Base-by-base conservation (phyloP, 2,329 filamentous ascomycete genomes). In the Apiospora aurea region DNA sequence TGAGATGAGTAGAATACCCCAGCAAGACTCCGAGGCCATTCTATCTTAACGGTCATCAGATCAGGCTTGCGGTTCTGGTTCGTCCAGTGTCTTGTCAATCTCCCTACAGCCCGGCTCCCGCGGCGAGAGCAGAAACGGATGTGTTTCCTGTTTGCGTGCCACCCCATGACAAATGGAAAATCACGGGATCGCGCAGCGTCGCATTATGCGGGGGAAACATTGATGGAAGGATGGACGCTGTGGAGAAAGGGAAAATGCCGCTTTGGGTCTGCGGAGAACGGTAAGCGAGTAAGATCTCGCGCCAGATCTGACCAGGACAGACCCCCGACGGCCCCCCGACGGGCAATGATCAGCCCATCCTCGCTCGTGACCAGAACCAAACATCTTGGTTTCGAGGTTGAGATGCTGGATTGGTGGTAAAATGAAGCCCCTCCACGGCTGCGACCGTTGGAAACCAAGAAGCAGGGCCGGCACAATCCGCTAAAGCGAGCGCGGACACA, bases 341-440 rank as follows among this genome's bases (percentile, higher is more conserved):
- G 10, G 51, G 51, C 26, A 29, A n/a, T 64, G 57, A 64, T 64
- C 57, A 47, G 46, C 46, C 57, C 57, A 64, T 16, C 18, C n/a
- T 64, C 34, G 41, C 57, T 64, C 34, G 57, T 64, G 57, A 64
- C 57, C 29, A 26, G 57, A 64, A 64, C 57, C 18, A 41, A 21
- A 47, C 8, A 21, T 18, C 4, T 64, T 18, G 18, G n/a, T 64
- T 21, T 8, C 46, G 29, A 16, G 5, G 18, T 64, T 64, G 18
- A 7, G 46, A 1, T 5, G 7, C 18, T 11, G 57, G 57, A 64
- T 64, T 64, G 57, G 57, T 64, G 57, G 57, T 64, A 64, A 64
- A 64, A 64, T n/a, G 18, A 64, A 41, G 29, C 29, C 29, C 24
- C 16, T 29, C 7, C 29, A 18, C 53, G 26, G 16, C 16, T 57